These are phyloP conservation scores for Hyparrhenia diplandra DNA, from an alignment of 176 grass and related monocot genomes.

Conservation along the genomic window DNA sequence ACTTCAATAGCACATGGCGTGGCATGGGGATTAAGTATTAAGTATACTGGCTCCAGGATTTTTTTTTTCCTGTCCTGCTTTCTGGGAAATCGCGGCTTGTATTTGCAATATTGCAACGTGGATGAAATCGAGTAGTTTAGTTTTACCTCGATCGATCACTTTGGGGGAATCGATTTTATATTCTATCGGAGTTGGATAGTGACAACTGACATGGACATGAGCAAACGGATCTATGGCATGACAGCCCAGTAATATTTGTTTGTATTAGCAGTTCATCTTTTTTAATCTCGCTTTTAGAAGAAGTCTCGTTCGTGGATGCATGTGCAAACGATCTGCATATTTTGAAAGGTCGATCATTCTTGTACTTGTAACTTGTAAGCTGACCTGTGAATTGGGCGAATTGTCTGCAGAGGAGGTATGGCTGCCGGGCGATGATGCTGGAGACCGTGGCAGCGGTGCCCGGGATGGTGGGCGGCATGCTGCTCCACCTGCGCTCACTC, in stretches of 20 bases:
- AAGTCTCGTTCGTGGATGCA: background rate
- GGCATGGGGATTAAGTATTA: background rate
- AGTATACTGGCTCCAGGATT: background rate
- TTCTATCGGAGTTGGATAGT: background rate
- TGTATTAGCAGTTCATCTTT: background rate
- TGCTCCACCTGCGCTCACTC: constrained; percentile 53
- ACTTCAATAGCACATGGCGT: constrained; percentile 1
- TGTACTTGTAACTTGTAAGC: background rate
- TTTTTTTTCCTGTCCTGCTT: background rate
- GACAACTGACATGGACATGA: background rate
- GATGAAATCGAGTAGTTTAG: background rate
- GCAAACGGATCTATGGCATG: background rate
- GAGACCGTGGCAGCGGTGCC: constrained; percentile 52
- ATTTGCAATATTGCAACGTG: constrained; percentile 2
- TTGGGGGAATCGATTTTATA: background rate
- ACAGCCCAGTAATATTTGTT: background rate
- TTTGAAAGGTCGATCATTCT: no score
- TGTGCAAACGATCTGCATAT: background rate
- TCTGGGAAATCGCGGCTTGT: background rate
- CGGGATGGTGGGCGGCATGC: constrained; percentile 53
- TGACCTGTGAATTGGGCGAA: constrained; percentile 6
- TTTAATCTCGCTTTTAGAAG: background rate
- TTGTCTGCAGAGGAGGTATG: constrained; percentile 44
- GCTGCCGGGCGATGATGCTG: constrained; percentile 57
- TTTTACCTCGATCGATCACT: background rate